phyloP scores from a whole-genome alignment of 1,284 basidiomycete species.

The Phaffia rhodozyma region DNA sequence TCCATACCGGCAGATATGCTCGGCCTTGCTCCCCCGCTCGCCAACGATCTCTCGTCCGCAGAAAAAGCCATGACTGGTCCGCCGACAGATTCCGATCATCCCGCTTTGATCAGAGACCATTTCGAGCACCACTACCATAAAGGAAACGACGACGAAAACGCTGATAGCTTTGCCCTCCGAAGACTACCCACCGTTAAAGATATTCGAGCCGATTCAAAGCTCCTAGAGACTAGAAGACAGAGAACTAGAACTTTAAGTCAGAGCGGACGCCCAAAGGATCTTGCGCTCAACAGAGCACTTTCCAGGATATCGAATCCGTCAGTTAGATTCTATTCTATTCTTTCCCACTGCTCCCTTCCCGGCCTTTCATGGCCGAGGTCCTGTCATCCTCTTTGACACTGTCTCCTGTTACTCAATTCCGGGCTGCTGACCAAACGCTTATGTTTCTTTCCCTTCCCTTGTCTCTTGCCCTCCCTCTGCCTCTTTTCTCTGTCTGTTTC shows the following conservation, averaged over 20 bases:
- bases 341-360: neutral
- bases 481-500: neutral
- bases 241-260: neutral
- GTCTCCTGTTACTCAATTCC: neutral
- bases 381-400: neutral
- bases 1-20: too few relatives aligned
- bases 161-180: too few relatives aligned
- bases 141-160: too few relatives aligned
- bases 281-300: conserved; percentile 1
- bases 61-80: too few relatives aligned
- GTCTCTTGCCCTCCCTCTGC: neutral
- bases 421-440: neutral
- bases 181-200: conserved; percentile 12
- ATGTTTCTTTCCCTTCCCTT: neutral
- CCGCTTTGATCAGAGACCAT: too few relatives aligned
- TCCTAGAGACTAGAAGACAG: neutral
- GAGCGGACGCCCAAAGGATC: neutral
- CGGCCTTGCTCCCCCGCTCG: too few relatives aligned
- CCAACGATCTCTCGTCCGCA: too few relatives aligned
- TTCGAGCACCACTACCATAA: too few relatives aligned
- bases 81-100: too few relatives aligned
- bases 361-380: neutral
- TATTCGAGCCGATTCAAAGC: neutral
- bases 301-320: conserved; percentile 4
- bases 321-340: neutral